Evolutionary conservation across 768 basidiomycete species (phyloP).

Genomic region (Russula sp.): DNA sequence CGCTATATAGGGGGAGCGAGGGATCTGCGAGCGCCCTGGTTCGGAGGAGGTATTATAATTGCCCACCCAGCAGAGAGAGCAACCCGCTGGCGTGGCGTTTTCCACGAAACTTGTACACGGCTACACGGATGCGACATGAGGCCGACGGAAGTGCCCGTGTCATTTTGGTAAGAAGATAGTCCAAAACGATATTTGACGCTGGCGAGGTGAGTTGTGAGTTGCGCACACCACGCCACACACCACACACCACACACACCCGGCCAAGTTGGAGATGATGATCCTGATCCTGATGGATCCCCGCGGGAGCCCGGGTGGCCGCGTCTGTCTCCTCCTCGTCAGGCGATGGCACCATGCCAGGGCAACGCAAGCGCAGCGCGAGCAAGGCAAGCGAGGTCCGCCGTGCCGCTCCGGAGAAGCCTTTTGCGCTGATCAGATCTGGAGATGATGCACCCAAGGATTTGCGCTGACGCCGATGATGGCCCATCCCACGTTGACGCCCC

Average conservation of each 20-base stretch:
- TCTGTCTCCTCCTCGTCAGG: background rate
- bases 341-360: background rate
- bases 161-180: slow-evolving; percentile 17
- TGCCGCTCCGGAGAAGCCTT: slow-evolving; percentile 2
- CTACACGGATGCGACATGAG: slow-evolving; percentile 17
- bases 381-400: slow-evolving; percentile 9
- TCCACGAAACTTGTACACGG: slow-evolving; percentile 19
- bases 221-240: background rate
- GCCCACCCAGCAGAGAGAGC: background rate
- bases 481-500: slow-evolving; percentile 9
- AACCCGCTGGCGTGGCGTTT: slow-evolving; percentile 21
- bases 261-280: background rate
- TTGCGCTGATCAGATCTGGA: slow-evolving; percentile 21
- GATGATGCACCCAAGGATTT: slow-evolving; percentile 21
- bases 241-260: background rate
- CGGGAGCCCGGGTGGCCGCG: background rate
- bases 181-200: slow-evolving; percentile 14
- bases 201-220: background rate
- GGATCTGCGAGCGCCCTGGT: slow-evolving; percentile 20
- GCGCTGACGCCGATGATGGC: slow-evolving; percentile 19
- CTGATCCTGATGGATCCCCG: too few species aligned
- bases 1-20: slow-evolving; percentile 19
- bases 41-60: slow-evolving; percentile 19
- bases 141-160: slow-evolving; percentile 18
- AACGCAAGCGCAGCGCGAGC: too few species aligned